Evolutionary conservation across 441 rosid genomes (phyloP), one percentile per base, ranked within the genome.

Genomic region (Codiaeum variegatum): DNA sequence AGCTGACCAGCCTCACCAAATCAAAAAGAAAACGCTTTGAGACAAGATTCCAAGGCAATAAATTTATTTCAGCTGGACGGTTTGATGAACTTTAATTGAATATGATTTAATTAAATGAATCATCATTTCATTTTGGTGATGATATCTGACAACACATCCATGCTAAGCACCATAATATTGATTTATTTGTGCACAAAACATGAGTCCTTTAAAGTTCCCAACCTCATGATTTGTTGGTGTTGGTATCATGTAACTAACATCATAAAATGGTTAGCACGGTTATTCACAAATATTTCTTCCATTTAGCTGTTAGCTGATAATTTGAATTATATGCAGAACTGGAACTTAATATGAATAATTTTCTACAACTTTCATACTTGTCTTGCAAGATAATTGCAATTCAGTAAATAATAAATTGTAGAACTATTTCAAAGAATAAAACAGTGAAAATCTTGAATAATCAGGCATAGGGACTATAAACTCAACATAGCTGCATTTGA

Each of bases 1-100:
- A 87, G 85, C 73, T 88, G 77, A 77, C 84, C 67, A 79, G 75
- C 78, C 60, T 82, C 67, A 71, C 86, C 74, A 95, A 87, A 81
- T 83, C 88, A 46, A 95, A 90, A 84, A 83, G 96, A 81, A 90
- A 89, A 82, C 83, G 79, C 60, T 79, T 90, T 47, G 98, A 93
- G 80, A 80, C 87, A 78, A 87, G 78, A 84, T 84, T 92, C 67
- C 88, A 84, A 87, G 99, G 98, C 92, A 84, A 77, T 40, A 38
- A 73, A 7, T 66, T 76, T 44, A 9, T 61, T 15, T 55, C 62
- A 61, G 26, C 62, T 28, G 26, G 32, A 44, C 13, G 67, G 34
- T 32, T 68, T 34, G 56, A 26, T 77, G 69, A 64, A 44, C 59
- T 47, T 69, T 42, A 38, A 55, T 65, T 52, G 15, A 72, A 38